Evolutionary conservation across 441 rosid genomes (phyloP).

Genomic region (Breynia disticha): DNA sequence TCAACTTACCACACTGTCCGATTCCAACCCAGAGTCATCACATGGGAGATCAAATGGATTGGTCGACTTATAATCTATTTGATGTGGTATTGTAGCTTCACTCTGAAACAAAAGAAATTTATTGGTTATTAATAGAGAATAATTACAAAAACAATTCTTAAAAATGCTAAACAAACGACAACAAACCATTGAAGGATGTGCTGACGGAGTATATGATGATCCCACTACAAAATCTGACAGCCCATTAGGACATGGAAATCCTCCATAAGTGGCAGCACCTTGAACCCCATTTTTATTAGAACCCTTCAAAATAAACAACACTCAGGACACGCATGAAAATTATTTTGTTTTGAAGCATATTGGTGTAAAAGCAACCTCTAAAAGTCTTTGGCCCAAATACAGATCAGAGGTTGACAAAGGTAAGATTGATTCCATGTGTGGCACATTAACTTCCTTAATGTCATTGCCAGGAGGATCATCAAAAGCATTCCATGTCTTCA

Average conservation of each 20-base stretch:
- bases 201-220: conserved; percentile 27
- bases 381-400: conserved; percentile 26
- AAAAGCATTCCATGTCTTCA: conserved; percentile 77
- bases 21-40: conserved; percentile 56
- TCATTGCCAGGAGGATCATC: conserved; percentile 30
- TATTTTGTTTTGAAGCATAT: conserved; percentile 9
- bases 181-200: conserved; percentile 36
- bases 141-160: conserved; percentile 5
- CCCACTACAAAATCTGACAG: conserved; percentile 23
- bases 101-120: conserved; percentile 15
- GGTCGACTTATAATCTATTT: conserved; percentile 39
- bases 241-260: conserved; percentile 21
- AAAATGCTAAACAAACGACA: conserved; percentile 9
- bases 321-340: conserved; percentile 18
- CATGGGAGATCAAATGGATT: conserved; percentile 93
- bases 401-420: conserved; percentile 31
- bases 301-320: conserved; percentile 29
- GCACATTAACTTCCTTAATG: conserved; percentile 24
- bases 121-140: conserved; percentile 4
- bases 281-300: conserved; percentile 22
- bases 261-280: conserved; percentile 21
- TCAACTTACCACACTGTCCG: conserved; percentile 51
- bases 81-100: conserved; percentile 39
- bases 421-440: conserved; percentile 19
- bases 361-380: conserved; percentile 33